These are phyloP conservation scores for Fusarium sp. DNA, from an alignment of 2,329 filamentous ascomycete species.

Conservation along the genomic window DNA sequence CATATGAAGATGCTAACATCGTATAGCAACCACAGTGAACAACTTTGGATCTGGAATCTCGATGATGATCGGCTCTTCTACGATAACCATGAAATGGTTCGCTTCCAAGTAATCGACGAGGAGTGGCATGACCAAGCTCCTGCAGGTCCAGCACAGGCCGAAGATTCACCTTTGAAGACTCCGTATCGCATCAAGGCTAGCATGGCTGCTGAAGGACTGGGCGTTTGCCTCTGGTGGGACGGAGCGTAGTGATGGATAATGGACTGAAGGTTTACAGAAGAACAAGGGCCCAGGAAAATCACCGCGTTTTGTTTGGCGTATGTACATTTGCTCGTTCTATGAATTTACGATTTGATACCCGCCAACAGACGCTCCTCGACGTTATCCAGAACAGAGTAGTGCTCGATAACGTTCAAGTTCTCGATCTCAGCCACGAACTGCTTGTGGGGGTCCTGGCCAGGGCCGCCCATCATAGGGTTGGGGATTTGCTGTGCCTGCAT, in stretches of 20 bases:
- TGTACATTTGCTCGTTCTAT: constrained; percentile 44
- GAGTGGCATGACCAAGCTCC: constrained; percentile 92
- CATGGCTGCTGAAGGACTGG: constrained; percentile 72
- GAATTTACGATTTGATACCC: constrained; percentile 56
- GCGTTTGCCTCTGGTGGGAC: constrained; percentile 74
- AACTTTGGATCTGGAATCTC: constrained; percentile 86
- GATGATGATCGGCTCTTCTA: constrained; percentile 83
- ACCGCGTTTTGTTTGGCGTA: constrained; percentile 40
- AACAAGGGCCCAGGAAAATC: constrained; percentile 17
- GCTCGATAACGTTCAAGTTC: constrained; percentile 94
- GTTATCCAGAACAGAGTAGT: constrained; percentile 89
- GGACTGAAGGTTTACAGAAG: constrained; percentile 15
- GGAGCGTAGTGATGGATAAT: constrained; percentile 35
- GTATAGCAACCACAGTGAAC: constrained; percentile 75
- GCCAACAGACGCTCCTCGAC: constrained; percentile 86
- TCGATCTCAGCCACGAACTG: constrained; percentile 92
- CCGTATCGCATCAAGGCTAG: constrained; percentile 77
- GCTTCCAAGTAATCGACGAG: constrained; percentile 87
- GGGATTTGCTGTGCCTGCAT: constrained; percentile 74
- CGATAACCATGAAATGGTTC: constrained; percentile 88
- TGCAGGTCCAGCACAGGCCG: constrained; percentile 70
- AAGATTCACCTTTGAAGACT: constrained; percentile 70
- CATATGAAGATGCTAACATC: constrained; percentile 13
- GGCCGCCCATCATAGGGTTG: constrained; percentile 81
- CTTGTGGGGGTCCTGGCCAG: constrained; percentile 95